phyloP scores from a whole-genome alignment of 164 flowering plant species.

The Umbilicus rupestris region DNA sequence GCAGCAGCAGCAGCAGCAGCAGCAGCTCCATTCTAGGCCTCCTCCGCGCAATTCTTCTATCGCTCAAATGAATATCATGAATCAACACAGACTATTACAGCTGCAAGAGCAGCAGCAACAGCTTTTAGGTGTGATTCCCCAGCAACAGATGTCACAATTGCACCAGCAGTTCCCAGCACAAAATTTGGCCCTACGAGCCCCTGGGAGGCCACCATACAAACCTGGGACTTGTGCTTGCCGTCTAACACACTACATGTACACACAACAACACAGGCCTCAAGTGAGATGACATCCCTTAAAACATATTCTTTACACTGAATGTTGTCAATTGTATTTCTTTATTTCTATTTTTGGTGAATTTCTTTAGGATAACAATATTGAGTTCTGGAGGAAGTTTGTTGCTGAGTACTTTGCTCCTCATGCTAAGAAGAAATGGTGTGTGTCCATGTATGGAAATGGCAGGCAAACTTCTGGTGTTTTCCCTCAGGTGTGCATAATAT shows the following conservation, averaged over 20 bases:
- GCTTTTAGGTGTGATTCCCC: slow-evolving; percentile 8
- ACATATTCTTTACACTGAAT: neutral
- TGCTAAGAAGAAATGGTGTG: slow-evolving; percentile 99
- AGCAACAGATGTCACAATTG: slow-evolving; percentile 10
- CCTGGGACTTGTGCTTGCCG: slow-evolving; percentile 15
- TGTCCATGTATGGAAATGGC: slow-evolving; percentile 92
- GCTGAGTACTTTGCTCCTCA: slow-evolving; percentile 87
- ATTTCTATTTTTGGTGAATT: slow-evolving; percentile 7
- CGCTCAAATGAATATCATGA: slow-evolving; percentile 68
- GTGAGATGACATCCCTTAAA: slow-evolving; percentile 1
- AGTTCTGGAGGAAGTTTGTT: slow-evolving; percentile 96
- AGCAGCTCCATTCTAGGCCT: slow-evolving; percentile 70
- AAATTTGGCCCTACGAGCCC: neutral
- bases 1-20: slow-evolving; percentile 62
- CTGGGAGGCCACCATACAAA: slow-evolving; percentile 8
- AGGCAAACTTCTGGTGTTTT: slow-evolving; percentile 95
- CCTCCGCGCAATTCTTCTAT: slow-evolving; percentile 52
- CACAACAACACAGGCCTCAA: slow-evolving; percentile 12
- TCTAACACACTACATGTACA: slow-evolving; percentile 13
- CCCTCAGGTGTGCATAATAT: slow-evolving; percentile 62
- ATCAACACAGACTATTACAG: slow-evolving; percentile 56
- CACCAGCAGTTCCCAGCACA: slow-evolving; percentile 11
- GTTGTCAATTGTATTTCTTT: neutral
- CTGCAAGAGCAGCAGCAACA: slow-evolving; percentile 17
- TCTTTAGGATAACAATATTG: slow-evolving; percentile 83